These are phyloP conservation scores for Gryganskiella cystojenkinii DNA, from an alignment of 192 early-diverging fungal species.

Conservation along the genomic window DNA sequence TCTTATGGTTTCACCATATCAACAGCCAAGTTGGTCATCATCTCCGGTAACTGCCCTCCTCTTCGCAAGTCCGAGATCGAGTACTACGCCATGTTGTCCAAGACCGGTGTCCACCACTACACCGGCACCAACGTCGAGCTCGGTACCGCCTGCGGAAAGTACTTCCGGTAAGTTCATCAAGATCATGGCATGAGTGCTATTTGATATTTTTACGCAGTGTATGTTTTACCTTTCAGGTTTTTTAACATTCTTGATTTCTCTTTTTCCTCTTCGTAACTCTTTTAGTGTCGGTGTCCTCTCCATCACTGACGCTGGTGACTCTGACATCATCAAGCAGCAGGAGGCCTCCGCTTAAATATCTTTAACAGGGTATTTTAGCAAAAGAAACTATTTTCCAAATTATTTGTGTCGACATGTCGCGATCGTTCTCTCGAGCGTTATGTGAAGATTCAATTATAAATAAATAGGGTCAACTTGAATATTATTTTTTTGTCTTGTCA, in stretches of 20 bases:
- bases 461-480: constrained; percentile 38
- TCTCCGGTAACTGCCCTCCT: constrained; percentile 99
- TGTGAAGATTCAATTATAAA: background rate
- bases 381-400: background rate
- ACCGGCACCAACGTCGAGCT: constrained; percentile 99
- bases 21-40: constrained; percentile 97
- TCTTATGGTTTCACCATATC: background rate
- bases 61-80: constrained; percentile 99
- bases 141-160: constrained; percentile 99
- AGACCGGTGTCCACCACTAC: constrained; percentile 99
- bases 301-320: constrained; percentile 99
- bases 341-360: constrained; percentile 24
- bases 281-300: constrained; percentile 81
- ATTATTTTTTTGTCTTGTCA: constrained; percentile 6
- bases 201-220: background rate
- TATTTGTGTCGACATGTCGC: background rate
- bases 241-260: background rate
- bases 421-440: background rate
- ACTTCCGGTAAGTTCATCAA: constrained; percentile 82
- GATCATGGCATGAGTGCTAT: background rate
- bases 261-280: constrained; percentile 31
- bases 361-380: constrained; percentile 1
- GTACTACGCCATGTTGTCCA: constrained; percentile 99
- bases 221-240: background rate
- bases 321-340: constrained; percentile 56